phyloP scores from a whole-genome alignment of 2,329 filamentous ascomycete genomes.

The Aspergillus sp. region DNA sequence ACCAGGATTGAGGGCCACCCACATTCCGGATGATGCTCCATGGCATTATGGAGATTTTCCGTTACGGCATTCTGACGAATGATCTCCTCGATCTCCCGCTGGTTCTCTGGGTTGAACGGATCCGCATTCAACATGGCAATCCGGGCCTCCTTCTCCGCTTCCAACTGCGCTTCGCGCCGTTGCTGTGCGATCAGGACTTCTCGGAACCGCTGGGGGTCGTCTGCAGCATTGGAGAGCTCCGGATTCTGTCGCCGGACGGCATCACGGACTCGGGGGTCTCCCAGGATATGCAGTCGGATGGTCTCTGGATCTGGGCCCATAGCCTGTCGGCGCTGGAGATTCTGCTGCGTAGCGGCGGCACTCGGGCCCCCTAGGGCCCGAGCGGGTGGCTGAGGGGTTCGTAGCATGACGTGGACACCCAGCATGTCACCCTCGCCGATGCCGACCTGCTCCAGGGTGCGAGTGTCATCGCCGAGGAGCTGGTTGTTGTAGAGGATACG shows the following conservation, averaged over 20 bases:
- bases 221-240: slow-evolving; percentile 70
- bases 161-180: slow-evolving; percentile 67
- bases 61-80: slow-evolving; percentile 92
- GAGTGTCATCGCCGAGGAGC: slow-evolving; percentile 70
- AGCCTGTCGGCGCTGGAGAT: slow-evolving; percentile 27
- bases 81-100: slow-evolving; percentile 91
- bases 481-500: slow-evolving; percentile 88
- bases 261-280: slow-evolving; percentile 68
- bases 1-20: slow-evolving; percentile 29
- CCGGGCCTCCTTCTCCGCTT: slow-evolving; percentile 74
- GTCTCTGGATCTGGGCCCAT: slow-evolving; percentile 67
- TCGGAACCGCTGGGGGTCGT: slow-evolving; percentile 73
- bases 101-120: slow-evolving; percentile 89
- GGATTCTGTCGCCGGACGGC: slow-evolving; percentile 71
- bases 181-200: slow-evolving; percentile 67
- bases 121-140: slow-evolving; percentile 87
- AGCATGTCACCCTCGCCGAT: slow-evolving; percentile 91
- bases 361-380: slow-evolving; percentile 27
- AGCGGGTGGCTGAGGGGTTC: slow-evolving; percentile 28
- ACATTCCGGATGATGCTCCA: slow-evolving; percentile 98
- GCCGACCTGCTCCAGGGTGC: slow-evolving; percentile 76
- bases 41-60: slow-evolving; percentile 92
- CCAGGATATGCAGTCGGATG: slow-evolving; percentile 77
- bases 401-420: slow-evolving; percentile 67
- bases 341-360: slow-evolving; percentile 24